Percentiles rank a stretch among this genome's conserved stretches.
phyloP scores from a whole-genome alignment of 163 green algal species.

The Chlamydomonas reinhardtii region DNA sequence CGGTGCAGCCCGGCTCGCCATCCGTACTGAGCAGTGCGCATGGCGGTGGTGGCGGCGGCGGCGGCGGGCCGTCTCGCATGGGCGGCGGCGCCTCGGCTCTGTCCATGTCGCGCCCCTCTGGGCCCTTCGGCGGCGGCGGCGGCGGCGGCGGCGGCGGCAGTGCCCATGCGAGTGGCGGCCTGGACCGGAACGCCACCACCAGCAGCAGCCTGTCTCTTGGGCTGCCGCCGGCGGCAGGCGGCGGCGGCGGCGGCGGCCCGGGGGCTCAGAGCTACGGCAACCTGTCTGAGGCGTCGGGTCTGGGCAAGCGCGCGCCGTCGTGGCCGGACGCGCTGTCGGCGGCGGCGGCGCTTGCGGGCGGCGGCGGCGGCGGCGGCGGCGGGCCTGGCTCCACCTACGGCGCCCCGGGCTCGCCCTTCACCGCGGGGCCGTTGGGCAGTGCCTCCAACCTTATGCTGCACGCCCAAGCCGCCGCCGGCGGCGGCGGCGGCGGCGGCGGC shows the following conservation, averaged over 20 bases:
- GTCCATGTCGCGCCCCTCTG: neutral
- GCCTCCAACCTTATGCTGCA: too few species aligned
- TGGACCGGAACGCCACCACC: neutral
- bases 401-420: neutral
- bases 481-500: neutral
- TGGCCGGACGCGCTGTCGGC: constrained; percentile 3
- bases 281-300: constrained; percentile 12
- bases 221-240: neutral
- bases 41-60: too few species aligned
- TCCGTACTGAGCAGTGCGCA: too few species aligned
- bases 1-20: neutral
- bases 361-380: too few species aligned
- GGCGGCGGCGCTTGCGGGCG: too few species aligned
- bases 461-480: too few species aligned
- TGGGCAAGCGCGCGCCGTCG: constrained; percentile 11
- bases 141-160: neutral
- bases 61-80: neutral
- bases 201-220: constrained; percentile 34
- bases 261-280: constrained; percentile 18
- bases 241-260: neutral
- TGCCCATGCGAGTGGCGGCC: neutral
- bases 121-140: neutral
- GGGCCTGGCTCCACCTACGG: too few species aligned
- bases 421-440: neutral
- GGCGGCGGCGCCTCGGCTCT: too few species aligned